Evolutionary conservation across 2,329 filamentous ascomycete genomes (phyloP), one percentile per base, ranked within the genome.

Genomic region (Orbilia javanica): DNA sequence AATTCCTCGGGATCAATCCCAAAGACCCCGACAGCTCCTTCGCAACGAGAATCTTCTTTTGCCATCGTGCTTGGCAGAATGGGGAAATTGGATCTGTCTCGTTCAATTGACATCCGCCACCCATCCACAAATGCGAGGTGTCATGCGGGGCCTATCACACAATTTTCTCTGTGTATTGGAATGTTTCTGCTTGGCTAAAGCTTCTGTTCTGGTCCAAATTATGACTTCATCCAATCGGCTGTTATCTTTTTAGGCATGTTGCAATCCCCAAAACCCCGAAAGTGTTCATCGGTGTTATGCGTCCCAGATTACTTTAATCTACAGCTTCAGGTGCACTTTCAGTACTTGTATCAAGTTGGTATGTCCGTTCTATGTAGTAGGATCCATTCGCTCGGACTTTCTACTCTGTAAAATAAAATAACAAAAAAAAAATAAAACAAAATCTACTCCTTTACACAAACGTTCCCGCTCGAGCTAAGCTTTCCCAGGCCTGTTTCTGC

Each of bases 401-500:
- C 52, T 53, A n/a, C n/a, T n/a, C 25, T 53, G 15, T 22, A 6
- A 46, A 46, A 20, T 20, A 46, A 39, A 13, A 39, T 4, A 31
- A 31, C 3, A 31, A 31, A 31, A 31, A 31, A 31, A 31, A 31
- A 31, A 31, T 4, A 31, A 31, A 31, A 42, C 3, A 42, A 42
- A 11, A 42, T 4, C 3, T 7, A n/a, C 36, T 44, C 20, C 29
- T 39, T 34, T 60, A 69, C 22, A 55, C 55, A 46, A 77, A 71
- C 29, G 25, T 60, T 66, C 73, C 73, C n/a, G 73, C 65, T 13
- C 50, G 31, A 7, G 42, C 66, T 36, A 77, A 57, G 48, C 60
- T 70, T 65, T 77, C 73, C 73, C 73, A 77, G 13, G 50, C 29
- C 57, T 66, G 62, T 50, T 53, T 50, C 36, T 77, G 73, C 25